Conservation (phyloP, 805 yeast species). For the Candida namnaoensis region DNA sequence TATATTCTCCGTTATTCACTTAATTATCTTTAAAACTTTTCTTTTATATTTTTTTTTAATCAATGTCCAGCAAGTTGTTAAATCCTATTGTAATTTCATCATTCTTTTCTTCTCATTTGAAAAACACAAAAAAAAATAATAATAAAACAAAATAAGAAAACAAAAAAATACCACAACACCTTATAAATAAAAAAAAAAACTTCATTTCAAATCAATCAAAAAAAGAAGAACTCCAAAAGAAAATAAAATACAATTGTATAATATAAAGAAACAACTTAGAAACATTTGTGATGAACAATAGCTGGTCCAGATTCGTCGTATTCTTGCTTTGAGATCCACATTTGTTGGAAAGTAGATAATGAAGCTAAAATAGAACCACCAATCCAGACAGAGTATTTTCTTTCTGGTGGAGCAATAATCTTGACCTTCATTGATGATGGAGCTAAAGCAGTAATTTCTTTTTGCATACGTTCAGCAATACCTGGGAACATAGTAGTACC, state of each 20-base stretch:
- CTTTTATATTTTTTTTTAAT: too few species aligned
- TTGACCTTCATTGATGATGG: slow-evolving; percentile 99
- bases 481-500: slow-evolving; percentile 99
- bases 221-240: neutral
- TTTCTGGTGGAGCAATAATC: slow-evolving; percentile 98
- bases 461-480: slow-evolving; percentile 99
- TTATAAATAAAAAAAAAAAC: too few species aligned
- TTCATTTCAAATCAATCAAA: too few species aligned
- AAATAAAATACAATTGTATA: neutral
- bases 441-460: slow-evolving; percentile 98
- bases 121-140: too few species aligned
- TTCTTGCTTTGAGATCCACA: slow-evolving; percentile 99
- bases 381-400: slow-evolving; percentile 99
- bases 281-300: slow-evolving; percentile 63
- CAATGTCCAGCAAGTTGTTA: too few species aligned
- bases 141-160: too few species aligned
- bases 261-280: slow-evolving; percentile 20
- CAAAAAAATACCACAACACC: too few species aligned
- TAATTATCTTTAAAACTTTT: too few species aligned
- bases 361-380: slow-evolving; percentile 99
- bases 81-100: too few species aligned
- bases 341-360: slow-evolving; percentile 98
- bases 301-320: slow-evolving; percentile 99
- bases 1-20: too few species aligned
- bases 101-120: too few species aligned